These are phyloP conservation scores for Triangularia setosa DNA, from an alignment of 2,329 filamentous ascomycete species.

Conservation along the genomic window DNA sequence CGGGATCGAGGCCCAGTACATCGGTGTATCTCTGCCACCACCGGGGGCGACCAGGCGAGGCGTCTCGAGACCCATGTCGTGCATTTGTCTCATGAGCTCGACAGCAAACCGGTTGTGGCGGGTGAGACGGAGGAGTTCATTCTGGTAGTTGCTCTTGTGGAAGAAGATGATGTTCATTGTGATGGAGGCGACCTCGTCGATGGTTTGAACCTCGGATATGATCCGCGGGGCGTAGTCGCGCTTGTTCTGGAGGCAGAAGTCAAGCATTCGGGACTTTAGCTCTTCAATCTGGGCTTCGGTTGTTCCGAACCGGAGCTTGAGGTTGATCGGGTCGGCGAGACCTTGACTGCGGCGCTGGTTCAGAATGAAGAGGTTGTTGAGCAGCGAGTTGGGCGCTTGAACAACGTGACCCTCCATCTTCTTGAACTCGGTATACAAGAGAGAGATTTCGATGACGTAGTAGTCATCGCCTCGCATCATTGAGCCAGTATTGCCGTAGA, in stretches of 20 bases:
- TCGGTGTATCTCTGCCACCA: constrained; percentile 63
- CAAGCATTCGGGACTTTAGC: constrained; percentile 73
- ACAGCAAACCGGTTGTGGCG: constrained; percentile 93
- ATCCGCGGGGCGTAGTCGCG: constrained; percentile 61
- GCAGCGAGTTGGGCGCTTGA: constrained; percentile 88
- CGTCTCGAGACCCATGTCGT: constrained; percentile 79
- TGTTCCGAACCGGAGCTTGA: constrained; percentile 86
- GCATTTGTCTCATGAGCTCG: constrained; percentile 82
- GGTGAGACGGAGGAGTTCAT: constrained; percentile 83
- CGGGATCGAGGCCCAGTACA: constrained; percentile 46
- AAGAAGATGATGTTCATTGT: constrained; percentile 93
- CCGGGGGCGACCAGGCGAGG: constrained; percentile 66
- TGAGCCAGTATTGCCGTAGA: constrained; percentile 88
- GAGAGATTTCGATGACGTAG: constrained; percentile 89
- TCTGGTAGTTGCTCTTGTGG: constrained; percentile 96
- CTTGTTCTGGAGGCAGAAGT: constrained; percentile 81
- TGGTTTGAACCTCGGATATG: constrained; percentile 64
- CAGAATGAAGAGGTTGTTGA: constrained; percentile 90
- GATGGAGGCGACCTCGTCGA: constrained; percentile 79
- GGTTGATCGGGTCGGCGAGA: constrained; percentile 78
- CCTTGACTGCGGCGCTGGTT: constrained; percentile 89
- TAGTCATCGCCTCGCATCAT: constrained; percentile 81
- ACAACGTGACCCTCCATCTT: constrained; percentile 98
- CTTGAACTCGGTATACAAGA: constrained; percentile 96
- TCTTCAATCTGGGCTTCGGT: constrained; percentile 76